phyloP scores from a whole-genome alignment of 192 early-diverging fungal species.

The Rhizophagus clarus region DNA sequence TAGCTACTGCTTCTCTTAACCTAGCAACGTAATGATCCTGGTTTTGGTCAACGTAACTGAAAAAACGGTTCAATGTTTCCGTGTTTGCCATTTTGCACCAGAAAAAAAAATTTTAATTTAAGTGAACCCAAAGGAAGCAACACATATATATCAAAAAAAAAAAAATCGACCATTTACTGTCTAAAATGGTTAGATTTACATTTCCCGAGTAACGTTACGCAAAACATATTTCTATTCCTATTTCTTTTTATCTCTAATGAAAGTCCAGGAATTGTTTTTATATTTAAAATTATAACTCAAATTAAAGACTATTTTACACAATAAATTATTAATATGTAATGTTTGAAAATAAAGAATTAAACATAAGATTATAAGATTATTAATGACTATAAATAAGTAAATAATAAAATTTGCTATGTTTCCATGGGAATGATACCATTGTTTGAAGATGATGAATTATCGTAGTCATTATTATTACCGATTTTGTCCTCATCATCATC shows the following conservation, averaged over 20 bases:
- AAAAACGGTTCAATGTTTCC: conserved; percentile 59
- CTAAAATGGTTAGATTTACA: background rate
- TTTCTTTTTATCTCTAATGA: too few species aligned
- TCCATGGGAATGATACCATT: background rate
- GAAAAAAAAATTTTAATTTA: background rate
- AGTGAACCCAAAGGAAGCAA: too few species aligned
- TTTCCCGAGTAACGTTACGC: too few species aligned
- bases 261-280: too few species aligned
- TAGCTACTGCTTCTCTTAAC: conserved; percentile 86
- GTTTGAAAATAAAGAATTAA: background rate
- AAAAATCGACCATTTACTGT: background rate
- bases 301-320: too few species aligned
- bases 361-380: background rate
- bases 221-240: too few species aligned
- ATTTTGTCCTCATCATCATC: background rate
- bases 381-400: background rate
- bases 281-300: too few species aligned
- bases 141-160: background rate
- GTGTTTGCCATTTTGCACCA: background rate
- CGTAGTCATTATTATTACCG: background rate
- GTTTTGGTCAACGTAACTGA: conserved; percentile 75
- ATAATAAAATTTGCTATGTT: background rate
- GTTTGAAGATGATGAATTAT: background rate
- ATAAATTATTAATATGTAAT: too few species aligned
- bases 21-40: conserved; percentile 81